Evolutionary conservation across 495 filamentous ascomycete species (phyloP), one percentile per base, ranked within the genome.

Genomic region (Apiosordaria backusii): DNA sequence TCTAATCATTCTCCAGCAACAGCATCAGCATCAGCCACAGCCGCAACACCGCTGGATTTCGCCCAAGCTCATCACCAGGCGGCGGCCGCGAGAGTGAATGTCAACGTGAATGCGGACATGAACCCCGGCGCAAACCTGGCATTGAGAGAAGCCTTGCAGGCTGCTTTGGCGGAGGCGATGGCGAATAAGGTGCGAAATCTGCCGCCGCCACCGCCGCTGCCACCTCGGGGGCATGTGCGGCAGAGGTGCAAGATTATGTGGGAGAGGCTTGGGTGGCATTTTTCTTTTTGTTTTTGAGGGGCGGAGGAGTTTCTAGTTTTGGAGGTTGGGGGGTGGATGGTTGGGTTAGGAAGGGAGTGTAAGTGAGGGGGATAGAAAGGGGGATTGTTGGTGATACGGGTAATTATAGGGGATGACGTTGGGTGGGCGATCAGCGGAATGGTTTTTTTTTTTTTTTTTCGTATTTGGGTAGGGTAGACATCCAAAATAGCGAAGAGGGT

Each of bases 191-290:
- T 10, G 35, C 35, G 9, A 15, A 13, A 45, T 45, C 35, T 45
- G 35, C 35, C 35, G 35, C 2, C 23, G n/a, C 61, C 45, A 26
- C 53, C 26, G 55, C 60, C n/a, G 65, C 60, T 59, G n/a, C 25
- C 15, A 54, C 1, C 5, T 45, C 26, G 29, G 25, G 27, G 21
- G 19, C 25, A 24, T 5, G 50, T 7, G 25, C 15, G 16, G 16
- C 24, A 15, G 63, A 50, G 27, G 58, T 29, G n/a, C 40, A 21
- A 26, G 35, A 13, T 15, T 13, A 0, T 13, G 35, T 45, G 35
- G 16, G 35, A 13, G 35, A 10, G 35, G 9, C 3, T 45, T 13
- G 35, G 9, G 2, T 45, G 35, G 4, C 2, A 0, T 13, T 1
- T 18, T 45, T 45, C 3, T 45, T 45, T 45, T 45, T 45, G 35